A percentile compares a stretch with the other conserved stretches of the same genome.
phyloP scores from a whole-genome alignment of 192 early-diverging fungal genomes.

The Anaeromyces robustus region DNA sequence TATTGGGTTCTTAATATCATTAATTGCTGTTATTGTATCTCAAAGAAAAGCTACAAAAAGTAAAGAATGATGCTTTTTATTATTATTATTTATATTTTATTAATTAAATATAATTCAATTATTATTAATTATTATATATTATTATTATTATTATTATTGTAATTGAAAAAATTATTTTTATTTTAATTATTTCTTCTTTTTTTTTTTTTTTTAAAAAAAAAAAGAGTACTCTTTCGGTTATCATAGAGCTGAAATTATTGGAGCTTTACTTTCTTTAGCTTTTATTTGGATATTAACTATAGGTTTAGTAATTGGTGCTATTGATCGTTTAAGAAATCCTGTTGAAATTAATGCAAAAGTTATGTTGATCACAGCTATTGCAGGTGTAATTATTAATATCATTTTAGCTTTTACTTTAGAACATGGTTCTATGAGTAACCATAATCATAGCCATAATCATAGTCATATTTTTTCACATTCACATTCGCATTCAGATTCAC shows the following conservation, averaged over 20 bases:
- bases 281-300: slow-evolving; percentile 62
- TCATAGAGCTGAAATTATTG: slow-evolving; percentile 62
- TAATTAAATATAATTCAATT: too few species aligned
- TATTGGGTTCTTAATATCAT: slow-evolving; percentile 54
- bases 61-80: too few species aligned
- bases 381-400: slow-evolving; percentile 62
- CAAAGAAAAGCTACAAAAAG: slow-evolving; percentile 38
- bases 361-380: slow-evolving; percentile 50
- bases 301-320: slow-evolving; percentile 48
- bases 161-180: too few species aligned
- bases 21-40: slow-evolving; percentile 46
- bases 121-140: too few species aligned
- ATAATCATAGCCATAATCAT: slow-evolving; percentile 7
- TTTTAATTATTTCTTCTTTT: too few species aligned
- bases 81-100: too few species aligned
- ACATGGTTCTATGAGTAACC: too few species aligned
- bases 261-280: slow-evolving; percentile 56
- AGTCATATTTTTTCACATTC: too few species aligned
- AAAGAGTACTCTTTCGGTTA: slow-evolving; percentile 51
- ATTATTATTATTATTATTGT: too few species aligned
- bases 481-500: not conserved
- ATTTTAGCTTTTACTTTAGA: slow-evolving; percentile 34
- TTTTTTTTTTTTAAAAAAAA: not conserved
- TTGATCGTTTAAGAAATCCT: slow-evolving; percentile 45
- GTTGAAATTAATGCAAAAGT: slow-evolving; percentile 41